Evolutionary conservation across 169 alveolate genomes (phyloP).

Genomic region (Prorocentrum cordatum): DNA sequence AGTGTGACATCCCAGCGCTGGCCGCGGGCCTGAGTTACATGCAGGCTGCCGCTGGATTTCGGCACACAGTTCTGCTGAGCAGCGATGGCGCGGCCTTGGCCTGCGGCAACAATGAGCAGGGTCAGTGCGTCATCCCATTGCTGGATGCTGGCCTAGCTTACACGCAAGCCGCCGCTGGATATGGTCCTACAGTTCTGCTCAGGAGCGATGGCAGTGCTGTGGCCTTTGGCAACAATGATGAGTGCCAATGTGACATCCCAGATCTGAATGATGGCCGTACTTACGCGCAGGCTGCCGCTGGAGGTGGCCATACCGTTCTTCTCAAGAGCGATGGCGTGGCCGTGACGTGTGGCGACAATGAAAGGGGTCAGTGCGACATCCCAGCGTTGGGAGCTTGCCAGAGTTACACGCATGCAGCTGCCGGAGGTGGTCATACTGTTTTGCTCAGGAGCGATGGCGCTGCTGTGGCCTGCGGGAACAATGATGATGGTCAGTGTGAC

Average conservation of each 20-base stretch:
- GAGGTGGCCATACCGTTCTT: neutral
- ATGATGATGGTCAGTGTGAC: no score
- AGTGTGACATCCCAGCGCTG: neutral
- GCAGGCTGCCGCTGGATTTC: neutral
- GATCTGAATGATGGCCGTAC: neutral
- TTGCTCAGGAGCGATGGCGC: no score
- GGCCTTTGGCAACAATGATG: neutral
- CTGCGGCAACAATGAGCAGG: neutral
- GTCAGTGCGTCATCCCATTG: neutral
- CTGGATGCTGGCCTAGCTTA: neutral
- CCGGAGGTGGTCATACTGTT: no score
- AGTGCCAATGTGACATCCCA: neutral
- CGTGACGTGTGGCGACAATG: neutral
- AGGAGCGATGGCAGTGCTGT: neutral
- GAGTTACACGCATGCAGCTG: no score
- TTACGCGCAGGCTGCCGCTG: constrained; percentile 6
- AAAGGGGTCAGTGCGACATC: neutral
- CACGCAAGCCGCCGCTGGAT: neutral
- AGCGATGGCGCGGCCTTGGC: neutral
- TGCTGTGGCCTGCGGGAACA: no score
- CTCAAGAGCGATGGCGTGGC: neutral
- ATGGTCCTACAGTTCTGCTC: neutral
- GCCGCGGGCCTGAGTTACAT: neutral
- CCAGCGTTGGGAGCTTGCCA: no score
- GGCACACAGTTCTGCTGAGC: neutral